Evolutionary conservation across 768 basidiomycete genomes (phyloP).

Genomic region (Termitomyces sp.): DNA sequence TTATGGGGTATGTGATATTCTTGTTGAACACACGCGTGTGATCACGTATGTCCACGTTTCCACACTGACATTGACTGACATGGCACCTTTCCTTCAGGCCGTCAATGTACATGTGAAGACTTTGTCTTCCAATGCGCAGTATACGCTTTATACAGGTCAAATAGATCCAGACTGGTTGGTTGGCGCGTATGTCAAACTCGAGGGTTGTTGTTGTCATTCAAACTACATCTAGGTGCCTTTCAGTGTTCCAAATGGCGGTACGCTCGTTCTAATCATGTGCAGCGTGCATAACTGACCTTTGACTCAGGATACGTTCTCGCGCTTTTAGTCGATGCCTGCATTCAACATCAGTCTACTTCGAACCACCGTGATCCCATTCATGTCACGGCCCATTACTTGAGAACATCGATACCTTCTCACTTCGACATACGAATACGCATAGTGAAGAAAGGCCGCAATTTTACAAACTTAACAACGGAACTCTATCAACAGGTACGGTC

Average conservation of each 20-base stretch:
- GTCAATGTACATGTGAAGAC: constrained; percentile 16
- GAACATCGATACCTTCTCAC: constrained; percentile 30
- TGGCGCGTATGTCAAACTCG: constrained; percentile 29
- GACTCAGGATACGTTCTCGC: constrained; percentile 52
- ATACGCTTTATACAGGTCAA: constrained; percentile 26
- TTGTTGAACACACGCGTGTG: neutral
- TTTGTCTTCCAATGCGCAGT: constrained; percentile 8
- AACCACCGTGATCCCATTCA: constrained; percentile 53
- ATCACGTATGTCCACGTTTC: neutral
- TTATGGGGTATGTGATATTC: too few relatives aligned
- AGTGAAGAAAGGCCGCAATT: constrained; percentile 44
- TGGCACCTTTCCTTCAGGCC: constrained; percentile 37
- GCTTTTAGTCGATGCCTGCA: constrained; percentile 47
- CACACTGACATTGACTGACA: constrained; percentile 7
- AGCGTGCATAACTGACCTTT: neutral
- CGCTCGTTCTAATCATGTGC: neutral
- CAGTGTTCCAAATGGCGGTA: constrained; percentile 54
- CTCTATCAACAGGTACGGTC: constrained; percentile 47
- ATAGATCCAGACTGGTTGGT: constrained; percentile 43
- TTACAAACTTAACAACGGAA: constrained; percentile 54
- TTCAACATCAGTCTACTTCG: constrained; percentile 36
- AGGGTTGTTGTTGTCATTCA: neutral
- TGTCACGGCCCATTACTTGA: constrained; percentile 54
- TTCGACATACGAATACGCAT: constrained; percentile 44
- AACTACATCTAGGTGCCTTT: neutral